phyloP scores from a whole-genome alignment of 306 rosid species.

The Lithocarpus polystachyus region DNA sequence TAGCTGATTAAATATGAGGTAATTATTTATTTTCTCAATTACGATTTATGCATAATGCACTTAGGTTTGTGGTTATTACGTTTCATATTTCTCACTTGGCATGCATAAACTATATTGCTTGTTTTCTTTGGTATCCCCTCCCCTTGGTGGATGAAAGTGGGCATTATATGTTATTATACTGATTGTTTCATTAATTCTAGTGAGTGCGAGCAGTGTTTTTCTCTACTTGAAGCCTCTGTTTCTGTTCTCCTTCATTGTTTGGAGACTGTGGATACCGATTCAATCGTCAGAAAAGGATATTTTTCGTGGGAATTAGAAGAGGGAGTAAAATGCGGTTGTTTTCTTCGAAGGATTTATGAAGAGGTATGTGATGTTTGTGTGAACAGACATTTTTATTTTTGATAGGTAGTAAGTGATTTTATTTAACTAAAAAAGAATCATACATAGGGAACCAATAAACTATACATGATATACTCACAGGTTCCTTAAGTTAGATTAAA shows the following conservation, averaged over 20 bases:
- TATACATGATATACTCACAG: too few relatives aligned
- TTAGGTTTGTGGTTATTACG: background rate
- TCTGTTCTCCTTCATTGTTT: constrained; percentile 71
- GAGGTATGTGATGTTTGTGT: constrained; percentile 57
- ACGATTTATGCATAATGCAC: background rate
- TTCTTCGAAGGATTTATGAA: constrained; percentile 73
- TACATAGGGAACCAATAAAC: too few relatives aligned
- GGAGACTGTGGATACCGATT: constrained; percentile 54
- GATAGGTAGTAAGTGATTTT: background rate
- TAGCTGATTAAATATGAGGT: background rate
- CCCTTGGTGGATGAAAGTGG: background rate
- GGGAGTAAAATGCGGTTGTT: constrained; percentile 81
- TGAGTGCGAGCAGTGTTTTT: constrained; percentile 61
- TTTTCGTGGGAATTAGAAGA: constrained; percentile 76
- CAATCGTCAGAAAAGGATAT: constrained; percentile 30
- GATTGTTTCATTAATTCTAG: constrained; percentile 38
- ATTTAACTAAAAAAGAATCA: too few relatives aligned
- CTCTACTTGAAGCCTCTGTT: constrained; percentile 76
- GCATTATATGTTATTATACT: background rate
- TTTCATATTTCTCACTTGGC: background rate
- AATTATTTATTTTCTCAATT: background rate
- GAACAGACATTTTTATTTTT: constrained; percentile 1
- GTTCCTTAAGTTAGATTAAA: too few relatives aligned
- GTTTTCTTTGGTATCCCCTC: background rate
- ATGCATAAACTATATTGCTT: background rate